Evolutionary conservation across 176 grass and related monocot genomes (phyloP).

Genomic region (Olyra latifolia): DNA sequence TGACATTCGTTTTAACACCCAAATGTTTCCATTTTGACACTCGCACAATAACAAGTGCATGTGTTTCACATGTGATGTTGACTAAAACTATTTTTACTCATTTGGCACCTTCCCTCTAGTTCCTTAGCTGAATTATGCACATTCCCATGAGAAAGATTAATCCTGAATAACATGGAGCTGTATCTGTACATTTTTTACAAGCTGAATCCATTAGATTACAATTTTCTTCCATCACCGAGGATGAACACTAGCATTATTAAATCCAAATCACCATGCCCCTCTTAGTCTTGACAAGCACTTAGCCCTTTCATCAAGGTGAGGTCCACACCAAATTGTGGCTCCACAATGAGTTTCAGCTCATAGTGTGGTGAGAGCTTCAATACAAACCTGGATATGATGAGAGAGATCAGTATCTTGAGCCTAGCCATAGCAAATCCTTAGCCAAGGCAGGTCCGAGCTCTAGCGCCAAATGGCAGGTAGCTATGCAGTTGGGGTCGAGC

Average conservation of each 20-base stretch:
- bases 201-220: slow-evolving; percentile 13
- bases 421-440: slow-evolving; percentile 88
- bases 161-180: slow-evolving; percentile 15
- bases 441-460: slow-evolving; percentile 91
- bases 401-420: slow-evolving; percentile 84
- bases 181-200: slow-evolving; percentile 32
- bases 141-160: slow-evolving; percentile 13
- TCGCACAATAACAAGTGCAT: neutral
- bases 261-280: neutral
- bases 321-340: slow-evolving; percentile 78
- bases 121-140: slow-evolving; percentile 7
- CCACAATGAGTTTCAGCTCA: slow-evolving; percentile 73
- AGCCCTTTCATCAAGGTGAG: slow-evolving; percentile 52
- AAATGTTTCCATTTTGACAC: neutral
- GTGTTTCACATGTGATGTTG: neutral
- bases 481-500: slow-evolving; percentile 61
- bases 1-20: neutral
- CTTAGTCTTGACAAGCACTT: slow-evolving; percentile 5
- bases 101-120: slow-evolving; percentile 1
- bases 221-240: neutral
- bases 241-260: slow-evolving; percentile 5
- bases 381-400: slow-evolving; percentile 71
- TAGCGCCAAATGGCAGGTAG: slow-evolving; percentile 86
- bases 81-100: neutral
- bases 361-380: slow-evolving; percentile 60